Percentiles rank a stretch among this genome's conserved stretches.
These are phyloP conservation scores for Sporopachydermia lactativora DNA, from an alignment of 805 yeast genomes.

Conservation along the genomic window DNA sequence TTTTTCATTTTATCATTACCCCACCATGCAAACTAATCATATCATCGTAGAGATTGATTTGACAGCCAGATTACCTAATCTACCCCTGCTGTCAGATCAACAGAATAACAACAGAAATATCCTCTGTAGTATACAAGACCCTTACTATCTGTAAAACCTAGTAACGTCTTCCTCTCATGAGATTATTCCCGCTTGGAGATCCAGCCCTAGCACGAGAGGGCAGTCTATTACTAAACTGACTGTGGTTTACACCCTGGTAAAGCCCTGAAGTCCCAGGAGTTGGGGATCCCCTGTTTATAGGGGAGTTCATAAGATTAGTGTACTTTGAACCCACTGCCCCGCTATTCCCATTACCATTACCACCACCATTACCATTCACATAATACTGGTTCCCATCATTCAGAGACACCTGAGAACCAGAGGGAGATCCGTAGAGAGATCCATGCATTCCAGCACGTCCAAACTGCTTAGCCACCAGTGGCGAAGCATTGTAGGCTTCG, in stretches of 20 bases:
- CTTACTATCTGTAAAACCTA: too few species aligned
- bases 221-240: background rate
- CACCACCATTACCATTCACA: too few species aligned
- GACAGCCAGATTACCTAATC: too few species aligned
- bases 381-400: background rate
- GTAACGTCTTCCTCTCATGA: slow-evolving; percentile 7
- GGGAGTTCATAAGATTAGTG: too few species aligned
- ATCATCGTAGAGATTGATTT: too few species aligned
- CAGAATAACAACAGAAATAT: too few species aligned
- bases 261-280: background rate
- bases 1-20: too few species aligned
- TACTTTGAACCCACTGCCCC: too few species aligned
- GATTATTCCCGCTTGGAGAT: background rate
- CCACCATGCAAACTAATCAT: too few species aligned
- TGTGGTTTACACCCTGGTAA: background rate
- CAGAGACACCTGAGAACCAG: background rate
- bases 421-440: background rate
- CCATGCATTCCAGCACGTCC: background rate
- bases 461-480: background rate
- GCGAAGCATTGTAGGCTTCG: background rate
- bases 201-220: background rate
- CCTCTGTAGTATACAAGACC: too few species aligned
- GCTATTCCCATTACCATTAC: too few species aligned
- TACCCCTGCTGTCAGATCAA: too few species aligned
- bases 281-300: background rate